Evolutionary conservation across 2,329 filamentous ascomycete genomes (phyloP).

Genomic region (Lachnellula cervina): DNA sequence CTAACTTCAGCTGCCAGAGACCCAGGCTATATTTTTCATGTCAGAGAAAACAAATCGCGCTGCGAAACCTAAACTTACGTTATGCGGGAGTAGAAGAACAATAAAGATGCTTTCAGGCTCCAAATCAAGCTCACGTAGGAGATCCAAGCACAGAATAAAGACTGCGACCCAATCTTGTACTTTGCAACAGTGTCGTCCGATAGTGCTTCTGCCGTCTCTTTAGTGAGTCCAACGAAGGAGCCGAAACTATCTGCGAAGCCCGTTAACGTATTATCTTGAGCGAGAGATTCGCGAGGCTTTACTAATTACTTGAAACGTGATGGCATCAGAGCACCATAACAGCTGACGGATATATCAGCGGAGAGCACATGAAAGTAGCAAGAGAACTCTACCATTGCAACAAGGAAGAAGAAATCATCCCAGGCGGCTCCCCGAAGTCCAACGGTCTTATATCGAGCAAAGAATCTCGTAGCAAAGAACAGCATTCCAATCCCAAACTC

Average conservation of each 20-base stretch:
- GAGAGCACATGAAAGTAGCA: too few species aligned
- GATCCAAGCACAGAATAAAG: slow-evolving; percentile 1
- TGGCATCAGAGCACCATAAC: too few species aligned
- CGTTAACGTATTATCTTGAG: too few species aligned
- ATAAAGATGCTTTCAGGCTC: neutral
- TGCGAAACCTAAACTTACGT: neutral
- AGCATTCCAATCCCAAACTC: slow-evolving; percentile 1
- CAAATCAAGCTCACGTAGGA: slow-evolving; percentile 2
- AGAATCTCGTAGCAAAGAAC: neutral
- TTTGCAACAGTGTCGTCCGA: neutral
- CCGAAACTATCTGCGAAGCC: too few species aligned
- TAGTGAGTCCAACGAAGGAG: neutral
- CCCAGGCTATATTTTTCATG: neutral
- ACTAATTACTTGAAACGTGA: too few species aligned
- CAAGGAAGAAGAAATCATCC: neutral
- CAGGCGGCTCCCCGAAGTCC: too few species aligned
- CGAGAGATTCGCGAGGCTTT: too few species aligned
- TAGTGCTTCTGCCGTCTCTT: neutral
- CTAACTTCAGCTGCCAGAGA: slow-evolving; percentile 2
- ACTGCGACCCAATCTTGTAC: neutral
- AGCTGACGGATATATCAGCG: too few species aligned
- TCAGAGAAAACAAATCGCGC: too few species aligned
- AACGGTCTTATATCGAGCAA: neutral
- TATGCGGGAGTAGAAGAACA: neutral
- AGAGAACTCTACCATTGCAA: too few species aligned